These are phyloP conservation scores for Corchorus capsularis DNA, from an alignment of 345 rosid genomes.

Conservation along the genomic window DNA sequence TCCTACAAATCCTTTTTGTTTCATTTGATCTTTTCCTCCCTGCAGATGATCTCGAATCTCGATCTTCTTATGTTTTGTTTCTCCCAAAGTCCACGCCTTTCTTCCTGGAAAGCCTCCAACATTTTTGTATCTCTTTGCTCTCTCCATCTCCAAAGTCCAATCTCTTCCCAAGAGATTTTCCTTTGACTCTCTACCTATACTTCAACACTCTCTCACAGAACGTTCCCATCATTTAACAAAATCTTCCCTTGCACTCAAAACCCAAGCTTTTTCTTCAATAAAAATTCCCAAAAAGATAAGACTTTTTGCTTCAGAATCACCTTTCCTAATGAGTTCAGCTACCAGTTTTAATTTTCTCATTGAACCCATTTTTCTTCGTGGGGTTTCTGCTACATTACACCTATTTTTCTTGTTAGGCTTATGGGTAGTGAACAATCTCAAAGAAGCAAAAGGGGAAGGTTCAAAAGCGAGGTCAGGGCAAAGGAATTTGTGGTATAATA, in stretches of 20 bases:
- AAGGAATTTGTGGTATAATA: constrained; percentile 30
- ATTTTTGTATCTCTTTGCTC: background rate
- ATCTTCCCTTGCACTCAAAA: background rate
- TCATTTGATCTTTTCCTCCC: too few relatives aligned
- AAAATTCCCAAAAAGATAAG: constrained; percentile 27
- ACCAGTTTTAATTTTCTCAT: constrained; percentile 35
- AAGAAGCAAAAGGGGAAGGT: constrained; percentile 30
- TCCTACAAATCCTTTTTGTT: too few relatives aligned
- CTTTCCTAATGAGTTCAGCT: constrained; percentile 31
- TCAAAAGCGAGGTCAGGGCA: constrained; percentile 26
- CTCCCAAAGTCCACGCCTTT: background rate
- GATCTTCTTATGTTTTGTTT: background rate
- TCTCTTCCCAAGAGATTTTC: constrained; percentile 11
- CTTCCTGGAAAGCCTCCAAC: background rate
- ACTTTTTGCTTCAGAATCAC: constrained; percentile 27
- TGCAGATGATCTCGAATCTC: too few relatives aligned
- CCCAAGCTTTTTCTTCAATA: background rate
- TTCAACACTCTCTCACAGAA: background rate
- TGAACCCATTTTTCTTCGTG: constrained; percentile 39
- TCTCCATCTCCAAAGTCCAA: constrained; percentile 6
- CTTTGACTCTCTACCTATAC: background rate
- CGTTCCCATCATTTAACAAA: background rate
- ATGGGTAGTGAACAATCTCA: constrained; percentile 38
- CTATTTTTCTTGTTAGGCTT: constrained; percentile 33
- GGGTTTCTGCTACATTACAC: constrained; percentile 46